A percentile compares a stretch with the other conserved stretches of the same genome.
These are phyloP conservation scores for Monosporozyma yasuniensis DNA, from an alignment of 805 yeast species.

Conservation along the genomic window DNA sequence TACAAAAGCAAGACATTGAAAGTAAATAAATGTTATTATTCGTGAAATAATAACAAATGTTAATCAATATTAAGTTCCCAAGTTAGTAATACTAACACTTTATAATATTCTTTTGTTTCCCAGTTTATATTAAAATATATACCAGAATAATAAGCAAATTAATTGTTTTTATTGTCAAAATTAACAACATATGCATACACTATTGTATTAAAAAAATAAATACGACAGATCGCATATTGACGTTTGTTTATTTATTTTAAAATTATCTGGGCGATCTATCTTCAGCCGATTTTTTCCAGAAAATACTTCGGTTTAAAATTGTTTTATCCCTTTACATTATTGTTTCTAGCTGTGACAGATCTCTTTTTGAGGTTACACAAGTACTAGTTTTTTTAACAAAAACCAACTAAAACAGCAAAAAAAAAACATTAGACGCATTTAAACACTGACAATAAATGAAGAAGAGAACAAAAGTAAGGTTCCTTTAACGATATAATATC, in stretches of 20 bases:
- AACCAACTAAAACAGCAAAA: not conserved
- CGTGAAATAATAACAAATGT: too few relatives aligned
- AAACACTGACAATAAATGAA: not conserved
- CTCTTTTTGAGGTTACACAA: not conserved
- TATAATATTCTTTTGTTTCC: too few relatives aligned
- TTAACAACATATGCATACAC: not conserved
- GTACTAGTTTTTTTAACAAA: not conserved
- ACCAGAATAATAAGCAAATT: too few relatives aligned
- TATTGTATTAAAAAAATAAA: too few relatives aligned
- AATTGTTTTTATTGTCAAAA: not conserved
- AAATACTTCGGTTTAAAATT: too few relatives aligned
- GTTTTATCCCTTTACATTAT: not conserved
- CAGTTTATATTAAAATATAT: too few relatives aligned
- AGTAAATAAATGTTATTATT: not conserved
- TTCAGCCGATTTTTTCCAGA: too few relatives aligned
- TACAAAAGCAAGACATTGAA: slow-evolving; percentile 1
- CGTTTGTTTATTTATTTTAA: too few relatives aligned
- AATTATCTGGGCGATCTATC: too few relatives aligned
- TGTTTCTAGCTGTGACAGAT: not conserved
- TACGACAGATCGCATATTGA: too few relatives aligned
- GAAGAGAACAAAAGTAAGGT: not conserved
- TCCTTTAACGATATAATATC: not conserved
- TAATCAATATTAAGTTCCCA: too few relatives aligned
- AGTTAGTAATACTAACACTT: too few relatives aligned
- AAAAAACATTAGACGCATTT: not conserved